Conservation (phyloP, 2,329 filamentous ascomycete species). For the Verticillium albo-atrum region DNA sequence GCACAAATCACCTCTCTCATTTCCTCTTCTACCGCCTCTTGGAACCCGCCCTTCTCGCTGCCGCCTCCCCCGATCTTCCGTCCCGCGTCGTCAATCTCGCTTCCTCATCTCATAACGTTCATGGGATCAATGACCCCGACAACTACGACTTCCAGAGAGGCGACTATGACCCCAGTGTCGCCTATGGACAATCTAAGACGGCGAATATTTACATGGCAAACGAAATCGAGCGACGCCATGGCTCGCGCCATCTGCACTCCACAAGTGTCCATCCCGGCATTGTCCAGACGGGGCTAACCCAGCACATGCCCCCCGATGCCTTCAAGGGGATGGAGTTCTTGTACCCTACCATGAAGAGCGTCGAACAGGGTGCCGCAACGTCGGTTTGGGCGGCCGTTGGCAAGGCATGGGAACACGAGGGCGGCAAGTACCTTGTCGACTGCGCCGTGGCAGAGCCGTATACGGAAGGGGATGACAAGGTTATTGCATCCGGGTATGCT, state of each 20-base stretch:
- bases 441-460: conserved; percentile 18
- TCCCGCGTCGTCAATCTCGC: conserved; percentile 35
- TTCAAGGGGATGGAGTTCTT: background rate
- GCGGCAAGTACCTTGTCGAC: conserved; percentile 39
- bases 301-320: conserved; percentile 1
- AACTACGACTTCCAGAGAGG: conserved; percentile 25
- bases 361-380: conserved; percentile 44
- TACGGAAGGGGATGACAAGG: conserved; percentile 2
- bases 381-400: conserved; percentile 36
- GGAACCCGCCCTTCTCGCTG: conserved; percentile 34
- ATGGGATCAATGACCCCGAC: conserved; percentile 1
- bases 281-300: conserved; percentile 22
- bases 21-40: conserved; percentile 41
- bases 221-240: conserved; percentile 44
- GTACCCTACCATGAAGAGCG: conserved; percentile 2
- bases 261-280: conserved; percentile 42
- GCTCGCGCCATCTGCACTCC: conserved; percentile 35
- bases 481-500: background rate
- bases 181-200: conserved; percentile 45
- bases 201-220: conserved; percentile 47
- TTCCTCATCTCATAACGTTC: conserved; percentile 3
- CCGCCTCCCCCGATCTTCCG: conserved; percentile 11
- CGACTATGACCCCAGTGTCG: conserved; percentile 22
- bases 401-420: conserved; percentile 36
- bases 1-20: conserved; percentile 39